These are phyloP conservation scores for Avena eriantha DNA, from an alignment of 176 grass and related monocot genomes.

Conservation along the genomic window DNA sequence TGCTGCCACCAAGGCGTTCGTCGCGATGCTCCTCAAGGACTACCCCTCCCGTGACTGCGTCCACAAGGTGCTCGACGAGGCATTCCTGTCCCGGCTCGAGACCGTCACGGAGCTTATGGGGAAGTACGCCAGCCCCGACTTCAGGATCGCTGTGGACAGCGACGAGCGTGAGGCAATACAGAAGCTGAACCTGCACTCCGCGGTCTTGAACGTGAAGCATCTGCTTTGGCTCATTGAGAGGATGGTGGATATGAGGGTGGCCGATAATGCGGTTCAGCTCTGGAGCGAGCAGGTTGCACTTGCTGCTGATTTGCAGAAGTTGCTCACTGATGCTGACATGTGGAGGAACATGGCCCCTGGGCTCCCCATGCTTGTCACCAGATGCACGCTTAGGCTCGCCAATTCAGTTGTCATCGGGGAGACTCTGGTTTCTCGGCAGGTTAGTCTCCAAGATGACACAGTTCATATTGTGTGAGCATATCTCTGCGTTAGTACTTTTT, in stretches of 20 bases:
- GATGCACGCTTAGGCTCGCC: constrained; percentile 69
- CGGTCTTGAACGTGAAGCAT: constrained; percentile 67
- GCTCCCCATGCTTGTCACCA: constrained; percentile 68
- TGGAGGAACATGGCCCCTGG: constrained; percentile 90
- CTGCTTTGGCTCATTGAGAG: constrained; percentile 89
- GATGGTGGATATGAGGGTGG: constrained; percentile 85
- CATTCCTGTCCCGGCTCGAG: constrained; percentile 66
- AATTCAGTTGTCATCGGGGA: constrained; percentile 68
- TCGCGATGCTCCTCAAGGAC: constrained; percentile 82
- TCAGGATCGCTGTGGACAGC: constrained; percentile 64
- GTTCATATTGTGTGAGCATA: background rate
- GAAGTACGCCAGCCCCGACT: constrained; percentile 85
- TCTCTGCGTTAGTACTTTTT: background rate
- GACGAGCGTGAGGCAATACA: constrained; percentile 90
- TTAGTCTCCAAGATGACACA: constrained; percentile 31
- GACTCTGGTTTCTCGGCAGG: constrained; percentile 74
- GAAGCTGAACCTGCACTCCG: constrained; percentile 76
- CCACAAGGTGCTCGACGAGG: constrained; percentile 65
- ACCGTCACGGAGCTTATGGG: constrained; percentile 84
- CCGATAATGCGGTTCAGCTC: constrained; percentile 55
- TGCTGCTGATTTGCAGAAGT: constrained; percentile 75
- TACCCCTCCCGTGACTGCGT: constrained; percentile 70
- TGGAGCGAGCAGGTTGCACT: constrained; percentile 81
- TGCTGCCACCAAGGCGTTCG: constrained; percentile 77
- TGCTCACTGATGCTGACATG: constrained; percentile 76